A percentile compares a stretch with the other conserved stretches of the same genome.
These are phyloP conservation scores for Sclerotinia sclerotiorum DNA, from an alignment of 2,329 filamentous ascomycete species.

Conservation along the genomic window DNA sequence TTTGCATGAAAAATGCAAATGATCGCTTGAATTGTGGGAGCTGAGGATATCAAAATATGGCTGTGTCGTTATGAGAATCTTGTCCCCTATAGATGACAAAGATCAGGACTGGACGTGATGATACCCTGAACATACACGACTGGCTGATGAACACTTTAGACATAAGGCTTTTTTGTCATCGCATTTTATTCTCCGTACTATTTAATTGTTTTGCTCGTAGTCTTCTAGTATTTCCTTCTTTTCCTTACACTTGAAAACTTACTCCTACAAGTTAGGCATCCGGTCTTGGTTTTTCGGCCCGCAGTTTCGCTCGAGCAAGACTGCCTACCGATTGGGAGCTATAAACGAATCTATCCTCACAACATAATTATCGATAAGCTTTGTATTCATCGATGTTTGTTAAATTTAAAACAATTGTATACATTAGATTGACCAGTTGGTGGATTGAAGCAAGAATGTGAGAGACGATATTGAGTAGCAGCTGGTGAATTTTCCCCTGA, in stretches of 20 bases:
- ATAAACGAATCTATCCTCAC: background rate
- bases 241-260: background rate
- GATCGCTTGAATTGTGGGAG: too few species aligned
- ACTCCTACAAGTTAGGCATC: constrained; percentile 47
- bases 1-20: constrained; percentile 55
- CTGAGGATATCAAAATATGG: too few species aligned
- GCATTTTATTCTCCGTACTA: constrained; percentile 33
- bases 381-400: too few species aligned
- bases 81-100: background rate
- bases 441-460: background rate
- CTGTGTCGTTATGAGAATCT: background rate
- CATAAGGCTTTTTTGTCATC: constrained; percentile 33
- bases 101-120: constrained; percentile 23
- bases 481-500: background rate
- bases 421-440: background rate
- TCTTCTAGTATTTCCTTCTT: background rate
- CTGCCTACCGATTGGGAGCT: background rate
- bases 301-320: too few species aligned
- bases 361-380: background rate
- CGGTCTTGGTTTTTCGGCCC: too few species aligned
- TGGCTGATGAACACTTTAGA: constrained; percentile 30
- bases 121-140: constrained; percentile 34
- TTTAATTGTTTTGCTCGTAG: background rate
- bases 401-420: background rate
- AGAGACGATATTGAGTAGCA: background rate